A percentile compares a stretch with the other conserved stretches of the same genome.
These are phyloP conservation scores for Fremontodendron californicum DNA, from an alignment of 345 rosid genomes.

Conservation along the genomic window DNA sequence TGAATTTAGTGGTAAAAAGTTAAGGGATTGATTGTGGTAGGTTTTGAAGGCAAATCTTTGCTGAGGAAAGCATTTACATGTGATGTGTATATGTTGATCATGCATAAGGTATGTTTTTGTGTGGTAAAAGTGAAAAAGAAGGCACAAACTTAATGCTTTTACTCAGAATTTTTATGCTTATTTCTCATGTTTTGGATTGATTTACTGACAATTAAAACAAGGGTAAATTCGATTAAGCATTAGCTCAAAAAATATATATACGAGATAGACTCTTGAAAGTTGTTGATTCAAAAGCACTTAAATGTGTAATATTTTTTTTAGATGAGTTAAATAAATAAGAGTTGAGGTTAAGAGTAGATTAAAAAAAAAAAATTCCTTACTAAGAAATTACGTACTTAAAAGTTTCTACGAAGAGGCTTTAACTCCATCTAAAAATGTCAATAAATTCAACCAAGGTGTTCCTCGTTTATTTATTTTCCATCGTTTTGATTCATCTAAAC, in stretches of 20 bases:
- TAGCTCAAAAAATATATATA: no score
- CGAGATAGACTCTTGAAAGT: no score
- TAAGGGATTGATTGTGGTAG: background rate
- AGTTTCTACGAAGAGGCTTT: background rate
- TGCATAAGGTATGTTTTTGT: constrained; percentile 4
- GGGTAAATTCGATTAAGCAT: no score
- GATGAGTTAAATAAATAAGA: no score
- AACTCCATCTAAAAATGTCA: background rate
- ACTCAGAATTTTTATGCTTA: background rate
- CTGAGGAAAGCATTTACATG: background rate
- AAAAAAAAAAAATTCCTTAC: background rate
- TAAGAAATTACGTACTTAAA: background rate
- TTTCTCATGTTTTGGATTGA: background rate
- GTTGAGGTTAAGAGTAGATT: no score
- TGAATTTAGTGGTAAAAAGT: background rate
- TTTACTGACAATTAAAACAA: background rate
- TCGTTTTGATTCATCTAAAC: background rate
- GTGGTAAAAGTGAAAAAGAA: constrained; percentile 3
- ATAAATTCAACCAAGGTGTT: background rate
- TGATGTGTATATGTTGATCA: background rate
- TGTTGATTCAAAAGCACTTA: no score
- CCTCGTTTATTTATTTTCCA: background rate
- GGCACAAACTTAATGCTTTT: background rate
- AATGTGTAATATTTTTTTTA: no score
- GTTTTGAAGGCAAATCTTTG: constrained; percentile 2